A percentile compares a stretch with the other conserved stretches of the same genome.
These are phyloP conservation scores for Colletotrichum sidae DNA, from an alignment of 2,329 filamentous ascomycete species.

Conservation along the genomic window DNA sequence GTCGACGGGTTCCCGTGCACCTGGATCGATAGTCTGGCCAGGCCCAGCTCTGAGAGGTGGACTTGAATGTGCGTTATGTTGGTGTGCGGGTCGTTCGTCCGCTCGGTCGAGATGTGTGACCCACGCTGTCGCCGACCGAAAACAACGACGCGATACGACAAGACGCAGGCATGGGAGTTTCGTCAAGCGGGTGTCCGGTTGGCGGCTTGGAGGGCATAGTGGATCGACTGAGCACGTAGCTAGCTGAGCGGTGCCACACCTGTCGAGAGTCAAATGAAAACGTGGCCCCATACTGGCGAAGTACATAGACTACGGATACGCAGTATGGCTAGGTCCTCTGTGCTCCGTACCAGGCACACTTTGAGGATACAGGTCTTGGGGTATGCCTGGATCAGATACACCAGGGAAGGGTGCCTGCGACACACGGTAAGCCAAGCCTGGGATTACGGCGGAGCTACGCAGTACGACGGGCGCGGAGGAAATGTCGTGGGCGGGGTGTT, in stretches of 20 bases:
- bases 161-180: slow-evolving; percentile 21
- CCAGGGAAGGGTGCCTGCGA: too few species aligned
- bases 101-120: slow-evolving; percentile 27
- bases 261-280: slow-evolving; percentile 23
- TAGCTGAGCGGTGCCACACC: background rate
- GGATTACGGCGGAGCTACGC: slow-evolving; percentile 27
- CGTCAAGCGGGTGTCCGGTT: slow-evolving; percentile 28
- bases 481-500: slow-evolving; percentile 36
- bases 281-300: slow-evolving; percentile 34
- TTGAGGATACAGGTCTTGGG: too few species aligned
- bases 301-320: slow-evolving; percentile 22
- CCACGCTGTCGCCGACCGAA: slow-evolving; percentile 35
- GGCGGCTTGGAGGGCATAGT: background rate
- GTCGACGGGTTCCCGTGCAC: slow-evolving; percentile 26
- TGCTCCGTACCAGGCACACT: too few species aligned
- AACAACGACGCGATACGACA: slow-evolving; percentile 35
- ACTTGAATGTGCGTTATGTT: slow-evolving; percentile 14
- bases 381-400: too few species aligned
- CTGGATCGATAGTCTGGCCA: slow-evolving; percentile 36
- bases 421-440: slow-evolving; percentile 1
- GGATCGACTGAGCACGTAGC: too few species aligned
- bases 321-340: slow-evolving; percentile 15
- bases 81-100: slow-evolving; percentile 28
- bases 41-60: slow-evolving; percentile 26
- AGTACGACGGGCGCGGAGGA: slow-evolving; percentile 19